Percentiles rank a stretch among this genome's conserved stretches.
Conservation (phyloP, 345 rosid species). For the Chamaenerion angustifolium region DNA sequence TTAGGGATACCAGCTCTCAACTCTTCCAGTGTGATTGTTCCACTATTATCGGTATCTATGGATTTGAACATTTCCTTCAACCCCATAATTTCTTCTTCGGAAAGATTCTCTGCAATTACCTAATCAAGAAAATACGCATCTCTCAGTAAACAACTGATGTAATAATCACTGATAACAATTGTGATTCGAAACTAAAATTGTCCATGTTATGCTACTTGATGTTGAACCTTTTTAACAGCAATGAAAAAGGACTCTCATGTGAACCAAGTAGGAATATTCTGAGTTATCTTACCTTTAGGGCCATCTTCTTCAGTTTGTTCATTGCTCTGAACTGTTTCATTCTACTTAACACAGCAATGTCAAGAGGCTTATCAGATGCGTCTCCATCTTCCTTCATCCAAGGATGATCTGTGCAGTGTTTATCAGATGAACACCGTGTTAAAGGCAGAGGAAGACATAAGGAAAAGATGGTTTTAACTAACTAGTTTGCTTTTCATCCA, state of each 20-base stretch:
- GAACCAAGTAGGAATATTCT: no score
- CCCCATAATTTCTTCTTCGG: slow-evolving; percentile 32
- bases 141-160: no score
- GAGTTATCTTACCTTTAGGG: neutral
- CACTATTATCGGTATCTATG: slow-evolving; percentile 26
- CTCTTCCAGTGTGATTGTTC: slow-evolving; percentile 29
- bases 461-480: no score
- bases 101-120: slow-evolving; percentile 7
- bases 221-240: no score
- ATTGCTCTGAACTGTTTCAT: slow-evolving; percentile 8
- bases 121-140: neutral
- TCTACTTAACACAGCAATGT: slow-evolving; percentile 5
- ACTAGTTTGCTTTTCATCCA: no score
- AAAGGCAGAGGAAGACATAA: no score
- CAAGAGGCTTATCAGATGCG: slow-evolving; percentile 7
- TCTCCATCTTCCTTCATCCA: slow-evolving; percentile 6
- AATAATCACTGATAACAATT: no score
- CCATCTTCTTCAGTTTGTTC: slow-evolving; percentile 6
- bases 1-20: slow-evolving; percentile 23
- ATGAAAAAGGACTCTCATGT: no score
- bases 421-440: no score
- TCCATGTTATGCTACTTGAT: no score
- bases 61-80: slow-evolving; percentile 26
- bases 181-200: no score
- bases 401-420: slow-evolving; percentile 1